Evolutionary conservation across 169 alveolate species (phyloP), one percentile per base, ranked within the genome.

Genomic region (Plasmodium gallinaceum): DNA sequence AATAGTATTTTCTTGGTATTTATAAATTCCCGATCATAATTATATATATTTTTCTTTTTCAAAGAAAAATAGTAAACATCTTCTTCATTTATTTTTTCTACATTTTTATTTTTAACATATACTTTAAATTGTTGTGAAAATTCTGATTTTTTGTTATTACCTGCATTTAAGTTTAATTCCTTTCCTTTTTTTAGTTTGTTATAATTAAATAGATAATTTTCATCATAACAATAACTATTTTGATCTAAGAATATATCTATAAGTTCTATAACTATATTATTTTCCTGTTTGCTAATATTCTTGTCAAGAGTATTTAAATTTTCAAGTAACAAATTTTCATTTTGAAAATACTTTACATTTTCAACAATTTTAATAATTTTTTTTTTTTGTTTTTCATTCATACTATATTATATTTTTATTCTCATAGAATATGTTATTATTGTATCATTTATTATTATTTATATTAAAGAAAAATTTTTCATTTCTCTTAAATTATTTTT

Each of bases 21-120:
- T 69, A 54, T 12, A 86, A 70, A 72, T 32, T 72, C 87, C 4
- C 87, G 45, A 86, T 65, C 70, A 71, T 58, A 69, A 42, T 24
- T 86, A 86, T 75, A 58, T 73, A 71, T 20, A 70, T 86, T 86
- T 86, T 86, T 70, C 20, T 43, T 70, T 37, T 64, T 52, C 43
- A 69, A 86, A n/a, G 46, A 5, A 72, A 70, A 70, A 86, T 86
- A 86, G 65, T 86, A 70, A 24, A 42, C 14, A 86, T 86, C 92
- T 46, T 86, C 92, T 86, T 86, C 92, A 86, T 86, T 86, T 42
- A 86, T 66, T 45, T 86, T 71, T 86, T 86, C 92, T 32, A 86
- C 45, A 52, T 86, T 70, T 70, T 71, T 86, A 60, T 65, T 57
- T 73, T 72, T 86, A 39, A 86, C 75, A 54, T 66, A 46, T 8